A percentile compares a stretch with the other conserved stretches of the same genome.
phyloP scores from a whole-genome alignment of 1,139 yeast genomes.

The Yamadazyma diospyri region DNA sequence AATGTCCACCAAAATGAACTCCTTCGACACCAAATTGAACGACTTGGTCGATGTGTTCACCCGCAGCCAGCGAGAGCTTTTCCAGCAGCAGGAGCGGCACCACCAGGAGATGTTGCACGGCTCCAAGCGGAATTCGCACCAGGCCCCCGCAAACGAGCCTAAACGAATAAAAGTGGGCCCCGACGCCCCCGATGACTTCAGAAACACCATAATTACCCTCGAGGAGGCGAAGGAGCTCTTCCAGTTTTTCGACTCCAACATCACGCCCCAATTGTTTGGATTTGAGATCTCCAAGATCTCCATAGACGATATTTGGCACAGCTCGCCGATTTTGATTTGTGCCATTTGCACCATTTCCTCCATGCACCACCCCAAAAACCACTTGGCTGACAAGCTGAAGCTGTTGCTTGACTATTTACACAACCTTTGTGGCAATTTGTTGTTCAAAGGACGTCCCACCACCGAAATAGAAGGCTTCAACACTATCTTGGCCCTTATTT shows the following conservation, averaged over 20 bases:
- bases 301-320: conserved; percentile 49
- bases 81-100: conserved; percentile 18
- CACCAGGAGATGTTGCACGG: conserved; percentile 1
- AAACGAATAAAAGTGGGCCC: not conserved
- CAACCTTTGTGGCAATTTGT: conserved; percentile 42
- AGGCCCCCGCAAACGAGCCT: conserved; percentile 6
- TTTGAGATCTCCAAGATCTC: conserved; percentile 54
- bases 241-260: conserved; percentile 49
- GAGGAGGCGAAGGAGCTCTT: conserved; percentile 52
- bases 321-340: conserved; percentile 57
- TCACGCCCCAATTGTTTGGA: conserved; percentile 65
- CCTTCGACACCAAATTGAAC: conserved; percentile 46
- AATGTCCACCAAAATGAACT: conserved; percentile 43
- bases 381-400: conserved; percentile 32
- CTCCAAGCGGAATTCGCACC: conserved; percentile 4
- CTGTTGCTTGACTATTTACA: conserved; percentile 42
- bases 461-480: conserved; percentile 53
- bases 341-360: conserved; percentile 64
- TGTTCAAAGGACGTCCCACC: conserved; percentile 39
- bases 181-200: conserved; percentile 28
- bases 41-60: conserved; percentile 37
- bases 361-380: conserved; percentile 49
- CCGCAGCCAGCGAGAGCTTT: conserved; percentile 27
- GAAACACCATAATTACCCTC: conserved; percentile 31
- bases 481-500: conserved; percentile 58